Percentiles rank a stretch among this genome's conserved stretches.
phyloP scores from a whole-genome alignment of 495 filamentous ascomycete genomes.

The Glutinoglossum americanum region DNA sequence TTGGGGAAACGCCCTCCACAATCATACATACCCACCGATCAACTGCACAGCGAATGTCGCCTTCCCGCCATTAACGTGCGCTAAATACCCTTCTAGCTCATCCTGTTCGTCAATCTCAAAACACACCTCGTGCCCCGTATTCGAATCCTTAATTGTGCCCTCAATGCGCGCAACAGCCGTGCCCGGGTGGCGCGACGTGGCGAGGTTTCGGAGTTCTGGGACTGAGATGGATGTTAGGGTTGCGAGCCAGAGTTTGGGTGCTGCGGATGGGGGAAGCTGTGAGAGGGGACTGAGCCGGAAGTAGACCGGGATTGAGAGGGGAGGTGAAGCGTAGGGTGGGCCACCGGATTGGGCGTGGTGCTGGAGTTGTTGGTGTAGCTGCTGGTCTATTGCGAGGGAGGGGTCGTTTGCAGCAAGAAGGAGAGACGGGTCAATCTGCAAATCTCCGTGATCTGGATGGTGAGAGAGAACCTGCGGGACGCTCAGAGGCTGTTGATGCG shows the following conservation, averaged over 20 bases:
- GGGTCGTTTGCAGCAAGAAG: constrained; percentile 26
- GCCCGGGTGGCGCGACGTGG: constrained; percentile 32
- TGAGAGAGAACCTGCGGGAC: background rate
- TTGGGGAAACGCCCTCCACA: too few relatives aligned
- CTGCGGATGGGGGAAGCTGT: constrained; percentile 17
- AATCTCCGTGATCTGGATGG: constrained; percentile 17
- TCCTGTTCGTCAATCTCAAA: constrained; percentile 44
- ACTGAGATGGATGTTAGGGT: constrained; percentile 33
- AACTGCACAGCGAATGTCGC: constrained; percentile 38
- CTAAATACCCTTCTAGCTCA: constrained; percentile 47
- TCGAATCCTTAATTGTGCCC: constrained; percentile 37
- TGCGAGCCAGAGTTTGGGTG: constrained; percentile 39
- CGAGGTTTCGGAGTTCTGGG: constrained; percentile 30
- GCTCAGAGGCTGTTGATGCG: background rate
- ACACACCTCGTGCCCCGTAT: constrained; percentile 30
- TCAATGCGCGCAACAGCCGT: constrained; percentile 35
- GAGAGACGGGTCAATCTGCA: constrained; percentile 44
- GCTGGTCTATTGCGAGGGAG: constrained; percentile 19
- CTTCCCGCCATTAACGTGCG: constrained; percentile 38
- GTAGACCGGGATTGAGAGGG: constrained; percentile 31
- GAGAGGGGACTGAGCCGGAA: constrained; percentile 39
- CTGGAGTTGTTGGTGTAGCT: constrained; percentile 20
- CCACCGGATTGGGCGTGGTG: constrained; percentile 6
- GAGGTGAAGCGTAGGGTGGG: constrained; percentile 14
- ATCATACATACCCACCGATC: background rate